A percentile compares a stretch with the other conserved stretches of the same genome.
Conservation (phyloP, 345 rosid genomes). For the Citrus trifoliata region DNA sequence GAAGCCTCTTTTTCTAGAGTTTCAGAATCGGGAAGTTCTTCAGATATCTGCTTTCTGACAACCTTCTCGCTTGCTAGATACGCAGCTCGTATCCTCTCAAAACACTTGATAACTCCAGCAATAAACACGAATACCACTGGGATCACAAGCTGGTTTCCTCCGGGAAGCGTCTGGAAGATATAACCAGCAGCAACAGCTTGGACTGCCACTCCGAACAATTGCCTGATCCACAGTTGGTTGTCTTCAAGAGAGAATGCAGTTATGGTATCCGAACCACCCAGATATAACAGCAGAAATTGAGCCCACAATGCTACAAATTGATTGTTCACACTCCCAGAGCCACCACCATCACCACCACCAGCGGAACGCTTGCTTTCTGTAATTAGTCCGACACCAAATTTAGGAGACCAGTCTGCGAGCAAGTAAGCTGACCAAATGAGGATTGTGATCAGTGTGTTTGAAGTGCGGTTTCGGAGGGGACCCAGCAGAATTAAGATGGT, state of each 20-base stretch:
- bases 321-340: no score
- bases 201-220: slow-evolving; percentile 42
- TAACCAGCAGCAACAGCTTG: slow-evolving; percentile 45
- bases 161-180: slow-evolving; percentile 35
- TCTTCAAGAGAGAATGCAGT: slow-evolving; percentile 70
- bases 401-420: not conserved
- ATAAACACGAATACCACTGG: slow-evolving; percentile 39
- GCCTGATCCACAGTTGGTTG: slow-evolving; percentile 63
- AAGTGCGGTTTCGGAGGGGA: no score
- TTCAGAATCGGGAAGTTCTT: no score
- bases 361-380: slow-evolving; percentile 26
- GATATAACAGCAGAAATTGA: no score
- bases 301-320: slow-evolving; percentile 60
- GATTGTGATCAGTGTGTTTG: no score
- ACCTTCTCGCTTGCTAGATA: slow-evolving; percentile 55
- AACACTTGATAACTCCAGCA: slow-evolving; percentile 58
- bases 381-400: slow-evolving; percentile 16
- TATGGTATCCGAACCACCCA: slow-evolving; percentile 71
- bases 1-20: slow-evolving; percentile 14
- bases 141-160: slow-evolving; percentile 20
- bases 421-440: no score
- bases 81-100: slow-evolving; percentile 56
- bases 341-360: not conserved
- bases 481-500: no score
- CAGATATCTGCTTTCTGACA: slow-evolving; percentile 47